Evolutionary conservation across 2,329 filamentous ascomycete species (phyloP).

Genomic region (Alternaria arbusti): DNA sequence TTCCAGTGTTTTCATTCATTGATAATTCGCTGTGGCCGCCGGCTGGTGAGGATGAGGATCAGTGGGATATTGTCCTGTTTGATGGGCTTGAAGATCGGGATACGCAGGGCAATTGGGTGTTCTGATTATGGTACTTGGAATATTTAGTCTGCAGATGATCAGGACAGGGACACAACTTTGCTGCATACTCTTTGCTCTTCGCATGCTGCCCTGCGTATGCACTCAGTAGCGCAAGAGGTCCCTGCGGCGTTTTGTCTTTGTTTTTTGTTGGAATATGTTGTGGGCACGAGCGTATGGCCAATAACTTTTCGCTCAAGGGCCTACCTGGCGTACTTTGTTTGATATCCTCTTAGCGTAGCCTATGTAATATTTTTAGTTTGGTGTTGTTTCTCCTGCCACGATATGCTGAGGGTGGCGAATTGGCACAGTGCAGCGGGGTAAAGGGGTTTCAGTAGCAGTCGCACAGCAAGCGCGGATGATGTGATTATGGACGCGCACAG

Average conservation of each 20-base stretch:
- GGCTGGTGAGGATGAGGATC: constrained; percentile 20
- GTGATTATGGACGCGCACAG: not conserved
- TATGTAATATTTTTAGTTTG: not conserved
- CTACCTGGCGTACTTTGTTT: not conserved
- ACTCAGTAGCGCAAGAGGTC: not conserved
- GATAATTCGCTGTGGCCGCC: constrained; percentile 42
- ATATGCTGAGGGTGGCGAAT: not conserved
- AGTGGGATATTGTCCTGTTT: constrained; percentile 46
- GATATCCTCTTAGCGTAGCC: not conserved
- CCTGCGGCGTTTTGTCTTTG: not conserved
- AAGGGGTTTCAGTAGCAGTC: not conserved
- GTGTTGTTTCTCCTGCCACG: not conserved
- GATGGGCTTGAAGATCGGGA: constrained; percentile 44
- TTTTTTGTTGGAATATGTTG: not conserved
- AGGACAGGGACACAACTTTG: too few relatives aligned
- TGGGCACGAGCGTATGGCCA: not conserved
- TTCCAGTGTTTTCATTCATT: constrained; percentile 45
- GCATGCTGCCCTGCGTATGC: constrained; percentile 7
- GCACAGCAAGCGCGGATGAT: not conserved
- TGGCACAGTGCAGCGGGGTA: constrained; percentile 3
- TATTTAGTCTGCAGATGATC: not conserved
- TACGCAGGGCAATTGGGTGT: constrained; percentile 44
- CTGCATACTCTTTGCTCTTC: not conserved
- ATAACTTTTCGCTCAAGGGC: not conserved
- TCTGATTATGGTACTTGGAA: not conserved